phyloP scores from a whole-genome alignment of 345 rosid genomes.

The Acer yangbiense region DNA sequence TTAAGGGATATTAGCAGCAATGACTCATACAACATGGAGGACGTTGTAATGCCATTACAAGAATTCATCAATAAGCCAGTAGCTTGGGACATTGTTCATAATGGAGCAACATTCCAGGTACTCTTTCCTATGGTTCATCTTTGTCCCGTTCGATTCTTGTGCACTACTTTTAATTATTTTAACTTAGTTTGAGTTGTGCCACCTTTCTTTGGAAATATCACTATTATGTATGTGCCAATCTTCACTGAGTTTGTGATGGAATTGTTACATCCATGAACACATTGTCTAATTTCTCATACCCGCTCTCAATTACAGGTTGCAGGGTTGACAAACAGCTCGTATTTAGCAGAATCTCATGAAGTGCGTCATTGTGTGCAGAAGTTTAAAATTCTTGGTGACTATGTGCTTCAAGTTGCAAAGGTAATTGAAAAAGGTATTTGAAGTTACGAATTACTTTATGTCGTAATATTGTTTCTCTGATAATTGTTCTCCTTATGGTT shows the following conservation, averaged over 20 bases:
- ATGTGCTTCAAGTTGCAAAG: slow-evolving; percentile 89
- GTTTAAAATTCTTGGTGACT: slow-evolving; percentile 65
- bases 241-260: not conserved
- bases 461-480: slow-evolving; percentile 25
- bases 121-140: slow-evolving; percentile 17
- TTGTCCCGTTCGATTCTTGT: not conserved
- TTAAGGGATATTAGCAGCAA: slow-evolving; percentile 38
- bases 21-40: slow-evolving; percentile 78
- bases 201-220: slow-evolving; percentile 1
- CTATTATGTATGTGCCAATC: not conserved
- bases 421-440: slow-evolving; percentile 41
- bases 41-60: slow-evolving; percentile 79
- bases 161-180: not conserved
- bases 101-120: slow-evolving; percentile 97
- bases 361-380: slow-evolving; percentile 86
- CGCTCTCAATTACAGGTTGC: slow-evolving; percentile 63
- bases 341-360: slow-evolving; percentile 67
- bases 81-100: slow-evolving; percentile 84
- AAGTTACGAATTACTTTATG: not conserved
- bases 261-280: not conserved
- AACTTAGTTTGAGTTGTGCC: not conserved
- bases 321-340: slow-evolving; percentile 94
- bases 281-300: not conserved
- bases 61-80: slow-evolving; percentile 67
- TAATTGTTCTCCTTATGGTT: slow-evolving; percentile 32